Base-by-base conservation (phyloP, 208 protist genomes). In the Leishmania mexicana region DNA sequence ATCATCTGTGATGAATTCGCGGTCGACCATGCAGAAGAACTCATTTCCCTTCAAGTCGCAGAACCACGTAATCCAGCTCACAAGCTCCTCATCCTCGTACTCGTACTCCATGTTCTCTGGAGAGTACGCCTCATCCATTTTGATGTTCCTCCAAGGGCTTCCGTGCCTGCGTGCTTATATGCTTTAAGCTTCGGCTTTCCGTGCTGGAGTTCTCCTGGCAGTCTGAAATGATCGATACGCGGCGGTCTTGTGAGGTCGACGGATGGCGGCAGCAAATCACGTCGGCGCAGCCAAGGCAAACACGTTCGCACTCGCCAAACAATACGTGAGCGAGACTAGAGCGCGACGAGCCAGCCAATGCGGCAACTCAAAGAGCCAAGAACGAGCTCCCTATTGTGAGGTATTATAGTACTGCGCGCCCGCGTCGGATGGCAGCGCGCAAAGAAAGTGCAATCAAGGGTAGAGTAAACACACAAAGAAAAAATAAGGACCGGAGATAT, bases 41-140 rank as follows among this genome's bases (percentile, higher is more conserved):
- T 99, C 99, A 71, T 99, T 99, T 49, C 99, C 99, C 79, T 99
- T 99, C 75, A 99, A 83, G 51, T 95, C 97, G 81, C 98, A 99
- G 82, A 99, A 99, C 98, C 98, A 99, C 57, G 85, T 87, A 71
- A 99, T 99, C 99, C 99, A 99, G 49, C 96, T 93, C 40, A 96
- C 88, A 42, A 95, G 94, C 79, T 99, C 96, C 83, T 99, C 95
- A n/a, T 99, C 96, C 57, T 93, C 96, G 57, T 94, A 90, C 8
- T 92, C 87, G 82, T 93, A 92, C 38, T 85, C 86, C 58, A 87
- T 86, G 35, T 87, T 81, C 58, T 92, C 89, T 40, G 83, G 86
- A 4, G 87, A 88, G 68, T 89, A 93, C n/a, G 85, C 74, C 60
- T 90, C 81, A 38, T 89, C 83, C 85, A 91, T 89, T 17, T 40